Percentiles rank a stretch among this genome's conserved stretches.
Evolutionary conservation across 164 flowering plant species (phyloP).

Genomic region (Cinnamomum chago): DNA sequence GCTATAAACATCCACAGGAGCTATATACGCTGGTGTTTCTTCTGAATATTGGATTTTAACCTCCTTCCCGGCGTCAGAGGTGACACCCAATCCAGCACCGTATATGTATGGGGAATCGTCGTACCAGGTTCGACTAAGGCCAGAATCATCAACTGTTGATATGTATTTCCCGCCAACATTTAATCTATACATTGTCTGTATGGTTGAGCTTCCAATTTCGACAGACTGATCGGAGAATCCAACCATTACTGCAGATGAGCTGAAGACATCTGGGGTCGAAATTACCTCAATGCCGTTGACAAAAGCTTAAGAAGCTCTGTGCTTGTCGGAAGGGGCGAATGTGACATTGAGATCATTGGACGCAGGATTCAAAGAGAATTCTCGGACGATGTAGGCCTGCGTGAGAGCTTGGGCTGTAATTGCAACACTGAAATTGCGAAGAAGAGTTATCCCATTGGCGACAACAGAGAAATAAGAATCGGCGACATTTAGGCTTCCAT

Average conservation of each 20-base stretch:
- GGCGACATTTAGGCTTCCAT: slow-evolving; percentile 28
- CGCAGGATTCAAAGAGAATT: slow-evolving; percentile 35
- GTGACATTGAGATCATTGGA: slow-evolving; percentile 32
- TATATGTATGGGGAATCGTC: slow-evolving; percentile 61
- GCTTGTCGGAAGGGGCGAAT: slow-evolving; percentile 45
- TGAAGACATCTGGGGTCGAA: slow-evolving; percentile 44
- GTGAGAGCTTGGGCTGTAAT: slow-evolving; percentile 66
- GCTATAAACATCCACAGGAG: slow-evolving; percentile 53
- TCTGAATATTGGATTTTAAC: slow-evolving; percentile 26
- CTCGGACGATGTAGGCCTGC: slow-evolving; percentile 58
- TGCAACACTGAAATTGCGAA: slow-evolving; percentile 69
- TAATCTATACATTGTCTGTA: slow-evolving; percentile 61
- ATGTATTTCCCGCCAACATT: slow-evolving; percentile 82
- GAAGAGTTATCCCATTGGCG: slow-evolving; percentile 39
- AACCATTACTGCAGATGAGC: slow-evolving; percentile 31
- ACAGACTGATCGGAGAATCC: slow-evolving; percentile 35
- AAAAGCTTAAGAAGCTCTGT: slow-evolving; percentile 51
- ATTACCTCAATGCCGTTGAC: slow-evolving; percentile 76
- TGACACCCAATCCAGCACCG: slow-evolving; percentile 50
- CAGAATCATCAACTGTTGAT: slow-evolving; percentile 53
- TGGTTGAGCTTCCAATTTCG: slow-evolving; percentile 13
- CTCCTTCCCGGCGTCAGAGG: slow-evolving; percentile 19
- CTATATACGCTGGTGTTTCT: slow-evolving; percentile 28
- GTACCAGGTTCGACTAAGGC: slow-evolving; percentile 60
- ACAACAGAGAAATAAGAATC: slow-evolving; percentile 47